These are phyloP conservation scores for Trichoderma erinaceum DNA, from an alignment of 495 filamentous ascomycete genomes.

Conservation along the genomic window DNA sequence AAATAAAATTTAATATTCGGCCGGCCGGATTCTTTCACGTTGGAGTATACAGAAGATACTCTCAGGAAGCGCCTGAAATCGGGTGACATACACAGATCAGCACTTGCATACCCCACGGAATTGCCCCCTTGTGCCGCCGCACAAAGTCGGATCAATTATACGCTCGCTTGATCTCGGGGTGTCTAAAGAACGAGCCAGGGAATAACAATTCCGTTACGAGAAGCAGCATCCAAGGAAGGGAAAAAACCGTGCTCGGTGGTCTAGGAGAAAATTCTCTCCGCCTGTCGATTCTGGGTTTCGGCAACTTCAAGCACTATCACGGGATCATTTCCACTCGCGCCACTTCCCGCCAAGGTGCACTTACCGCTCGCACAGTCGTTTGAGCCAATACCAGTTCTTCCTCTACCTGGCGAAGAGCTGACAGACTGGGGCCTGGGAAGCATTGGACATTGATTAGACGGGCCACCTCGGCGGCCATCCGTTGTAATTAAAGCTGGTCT, in stretches of 20 bases:
- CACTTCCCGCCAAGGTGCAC: constrained; percentile 1
- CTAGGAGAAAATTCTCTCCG: neutral
- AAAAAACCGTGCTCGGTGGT: neutral
- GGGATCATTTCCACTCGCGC: neutral
- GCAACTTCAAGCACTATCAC: neutral
- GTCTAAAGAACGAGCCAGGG: neutral
- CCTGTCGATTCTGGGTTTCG: neutral
- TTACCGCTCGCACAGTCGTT: neutral
- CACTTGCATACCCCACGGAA: constrained; percentile 6
- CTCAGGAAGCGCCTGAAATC: neutral
- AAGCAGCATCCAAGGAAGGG: neutral
- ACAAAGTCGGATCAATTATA: neutral
- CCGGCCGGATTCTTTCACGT: constrained; percentile 10
- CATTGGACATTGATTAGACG: neutral
- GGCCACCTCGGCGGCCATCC: neutral
- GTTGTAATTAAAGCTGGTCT: neutral
- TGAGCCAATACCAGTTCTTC: neutral
- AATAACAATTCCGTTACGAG: neutral
- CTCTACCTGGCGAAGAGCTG: neutral
- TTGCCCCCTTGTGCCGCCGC: neutral
- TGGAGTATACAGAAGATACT: neutral
- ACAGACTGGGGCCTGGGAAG: neutral
- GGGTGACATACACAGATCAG: constrained; percentile 14
- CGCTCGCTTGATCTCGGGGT: constrained; percentile 5
- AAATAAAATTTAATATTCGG: constrained; percentile 7